Evolutionary conservation across 306 rosid species (phyloP).

Genomic region (Citrullus colocynthis): DNA sequence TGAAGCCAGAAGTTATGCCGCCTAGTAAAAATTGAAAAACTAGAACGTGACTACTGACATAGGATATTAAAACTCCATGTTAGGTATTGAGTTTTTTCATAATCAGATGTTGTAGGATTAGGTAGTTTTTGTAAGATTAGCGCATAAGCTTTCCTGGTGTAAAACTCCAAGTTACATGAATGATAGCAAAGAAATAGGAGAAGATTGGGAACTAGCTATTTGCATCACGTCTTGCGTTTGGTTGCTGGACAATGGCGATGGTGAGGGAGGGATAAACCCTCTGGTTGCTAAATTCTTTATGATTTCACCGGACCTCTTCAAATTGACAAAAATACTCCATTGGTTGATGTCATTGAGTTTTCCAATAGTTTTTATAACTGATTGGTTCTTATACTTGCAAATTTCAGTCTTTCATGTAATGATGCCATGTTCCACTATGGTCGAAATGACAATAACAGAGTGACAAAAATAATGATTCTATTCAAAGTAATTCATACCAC

Average conservation of each 20-base stretch:
- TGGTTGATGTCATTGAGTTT: background rate
- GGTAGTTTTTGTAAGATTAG: background rate
- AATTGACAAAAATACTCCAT: background rate
- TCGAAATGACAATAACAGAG: background rate
- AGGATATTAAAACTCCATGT: background rate
- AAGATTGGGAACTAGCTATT: background rate
- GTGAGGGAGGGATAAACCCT: background rate
- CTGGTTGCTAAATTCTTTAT: background rate
- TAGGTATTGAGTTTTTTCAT: background rate
- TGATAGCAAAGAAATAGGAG: background rate
- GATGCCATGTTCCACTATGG: background rate
- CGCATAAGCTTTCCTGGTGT: background rate
- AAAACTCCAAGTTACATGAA: background rate
- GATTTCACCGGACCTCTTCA: background rate
- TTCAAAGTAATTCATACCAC: constrained; percentile 44
- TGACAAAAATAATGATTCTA: background rate
- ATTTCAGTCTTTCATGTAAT: background rate
- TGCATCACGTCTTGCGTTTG: background rate
- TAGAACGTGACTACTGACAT: background rate
- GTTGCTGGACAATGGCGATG: background rate
- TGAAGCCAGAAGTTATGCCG: background rate
- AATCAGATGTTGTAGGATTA: background rate
- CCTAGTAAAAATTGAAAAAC: background rate
- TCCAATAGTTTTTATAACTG: background rate
- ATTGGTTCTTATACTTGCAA: background rate